These are phyloP conservation scores for Salix suchowensis DNA, from an alignment of 345 rosid species.

Conservation along the genomic window DNA sequence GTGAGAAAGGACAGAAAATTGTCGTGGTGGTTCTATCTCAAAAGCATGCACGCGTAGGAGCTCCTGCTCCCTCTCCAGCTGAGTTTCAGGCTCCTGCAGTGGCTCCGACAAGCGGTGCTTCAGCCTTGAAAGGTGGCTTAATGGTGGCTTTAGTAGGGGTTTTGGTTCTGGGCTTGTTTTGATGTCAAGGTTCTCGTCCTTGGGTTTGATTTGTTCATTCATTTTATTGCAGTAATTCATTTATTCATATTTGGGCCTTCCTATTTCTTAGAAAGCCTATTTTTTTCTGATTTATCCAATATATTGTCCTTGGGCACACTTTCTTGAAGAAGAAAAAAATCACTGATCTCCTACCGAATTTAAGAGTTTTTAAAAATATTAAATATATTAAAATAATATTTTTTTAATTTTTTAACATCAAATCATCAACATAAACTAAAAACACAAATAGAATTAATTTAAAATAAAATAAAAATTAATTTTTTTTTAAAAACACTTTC, in stretches of 20 bases:
- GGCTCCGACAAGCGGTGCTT: slow-evolving; percentile 53
- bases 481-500: too few species aligned
- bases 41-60: slow-evolving; percentile 26
- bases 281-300: background rate
- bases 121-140: slow-evolving; percentile 21
- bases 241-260: background rate
- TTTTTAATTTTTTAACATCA: too few species aligned
- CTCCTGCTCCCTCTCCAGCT: slow-evolving; percentile 76
- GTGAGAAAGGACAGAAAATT: slow-evolving; percentile 76
- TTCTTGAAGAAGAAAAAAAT: too few species aligned
- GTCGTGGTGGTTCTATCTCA: slow-evolving; percentile 53
- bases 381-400: too few species aligned
- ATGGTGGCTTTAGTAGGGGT: slow-evolving; percentile 9
- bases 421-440: too few species aligned
- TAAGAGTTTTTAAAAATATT: too few species aligned
- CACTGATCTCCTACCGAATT: too few species aligned
- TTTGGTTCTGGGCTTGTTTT: slow-evolving; percentile 30
- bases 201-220: background rate
- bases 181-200: background rate
- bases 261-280: background rate
- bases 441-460: too few species aligned
- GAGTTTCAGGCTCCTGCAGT: slow-evolving; percentile 52
- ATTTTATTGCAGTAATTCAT: background rate
- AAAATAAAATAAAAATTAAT: too few species aligned
- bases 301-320: too few species aligned